Evolutionary conservation across 495 filamentous ascomycete genomes (phyloP).

Genomic region (Penicillium crystallinum): DNA sequence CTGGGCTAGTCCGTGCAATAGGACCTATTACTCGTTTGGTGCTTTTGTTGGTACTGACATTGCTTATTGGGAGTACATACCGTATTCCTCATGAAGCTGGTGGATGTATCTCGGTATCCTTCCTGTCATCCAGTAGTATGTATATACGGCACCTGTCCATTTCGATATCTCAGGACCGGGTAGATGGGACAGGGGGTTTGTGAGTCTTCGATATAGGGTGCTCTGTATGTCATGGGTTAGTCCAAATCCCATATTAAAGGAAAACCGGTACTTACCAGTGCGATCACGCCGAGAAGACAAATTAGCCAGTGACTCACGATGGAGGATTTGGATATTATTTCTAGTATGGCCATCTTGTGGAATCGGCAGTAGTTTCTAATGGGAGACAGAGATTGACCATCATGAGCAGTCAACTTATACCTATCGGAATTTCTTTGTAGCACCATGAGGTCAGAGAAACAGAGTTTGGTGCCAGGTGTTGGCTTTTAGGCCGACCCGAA

Average conservation of each 20-base stretch:
- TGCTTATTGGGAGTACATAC: slow-evolving; percentile 9
- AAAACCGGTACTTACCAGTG: neutral
- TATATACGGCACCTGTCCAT: slow-evolving; percentile 29
- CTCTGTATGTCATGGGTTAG: slow-evolving; percentile 1
- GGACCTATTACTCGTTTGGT: slow-evolving; percentile 24
- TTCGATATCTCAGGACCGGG: slow-evolving; percentile 27
- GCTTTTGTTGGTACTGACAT: neutral
- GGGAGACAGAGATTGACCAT: neutral
- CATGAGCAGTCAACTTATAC: neutral
- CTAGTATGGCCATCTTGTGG: neutral
- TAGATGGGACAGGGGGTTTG: slow-evolving; percentile 13
- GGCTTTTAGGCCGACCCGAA: neutral
- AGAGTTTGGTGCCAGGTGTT: neutral
- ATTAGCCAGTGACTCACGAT: neutral
- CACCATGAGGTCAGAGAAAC: neutral
- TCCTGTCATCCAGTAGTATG: slow-evolving; percentile 31
- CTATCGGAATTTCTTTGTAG: neutral
- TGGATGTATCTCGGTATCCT: slow-evolving; percentile 34
- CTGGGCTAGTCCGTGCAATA: slow-evolving; percentile 37
- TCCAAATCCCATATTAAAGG: neutral
- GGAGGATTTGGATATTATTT: neutral
- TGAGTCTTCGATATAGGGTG: slow-evolving; percentile 5
- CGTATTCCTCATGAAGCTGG: slow-evolving; percentile 39
- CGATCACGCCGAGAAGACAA: neutral
- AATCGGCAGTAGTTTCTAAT: neutral